phyloP scores from a whole-genome alignment of 2,329 filamentous ascomycete genomes.

The Diaporthe citri region DNA sequence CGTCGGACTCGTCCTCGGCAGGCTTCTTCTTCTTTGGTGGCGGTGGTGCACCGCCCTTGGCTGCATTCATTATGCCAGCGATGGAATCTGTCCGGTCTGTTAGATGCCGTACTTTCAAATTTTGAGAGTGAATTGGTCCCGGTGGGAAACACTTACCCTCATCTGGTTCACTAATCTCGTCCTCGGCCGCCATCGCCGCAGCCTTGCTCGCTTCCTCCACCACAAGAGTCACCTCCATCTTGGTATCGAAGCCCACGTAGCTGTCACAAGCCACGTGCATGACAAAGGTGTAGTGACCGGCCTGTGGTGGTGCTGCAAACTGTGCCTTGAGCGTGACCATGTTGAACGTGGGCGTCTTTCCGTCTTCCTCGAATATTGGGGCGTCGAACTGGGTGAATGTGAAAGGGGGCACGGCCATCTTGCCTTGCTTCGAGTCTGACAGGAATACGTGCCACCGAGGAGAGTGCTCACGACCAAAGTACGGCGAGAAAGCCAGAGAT shows the following conservation, averaged over 20 bases:
- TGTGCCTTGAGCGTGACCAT: conserved; percentile 98
- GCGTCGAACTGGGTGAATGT: conserved; percentile 95
- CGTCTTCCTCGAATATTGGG: conserved; percentile 83
- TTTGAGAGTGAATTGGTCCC: background rate
- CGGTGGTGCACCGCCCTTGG: conserved; percentile 77
- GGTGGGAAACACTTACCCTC: conserved; percentile 77
- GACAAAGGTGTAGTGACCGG: conserved; percentile 93
- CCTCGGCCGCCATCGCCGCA: conserved; percentile 82
- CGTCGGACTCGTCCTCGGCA: conserved; percentile 73
- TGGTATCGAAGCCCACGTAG: conserved; percentile 94
- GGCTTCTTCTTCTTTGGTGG: conserved; percentile 66
- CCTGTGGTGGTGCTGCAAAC: conserved; percentile 93
- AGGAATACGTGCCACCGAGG: conserved; percentile 96
- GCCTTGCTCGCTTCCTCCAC: conserved; percentile 93
- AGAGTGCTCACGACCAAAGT: conserved; percentile 88
- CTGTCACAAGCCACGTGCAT: conserved; percentile 95
- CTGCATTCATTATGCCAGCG: conserved; percentile 89
- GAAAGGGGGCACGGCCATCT: conserved; percentile 96
- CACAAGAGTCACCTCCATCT: conserved; percentile 88
- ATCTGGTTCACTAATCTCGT: conserved; percentile 97
- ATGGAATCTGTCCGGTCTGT: conserved; percentile 75
- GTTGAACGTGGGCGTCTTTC: conserved; percentile 86
- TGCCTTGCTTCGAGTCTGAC: conserved; percentile 92
- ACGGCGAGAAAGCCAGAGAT: conserved; percentile 90
- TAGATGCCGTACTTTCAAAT: conserved; percentile 45